Percentiles rank a stretch among this genome's conserved stretches.
Evolutionary conservation across 345 rosid genomes (phyloP).

Genomic region (Murraya koenigii): DNA sequence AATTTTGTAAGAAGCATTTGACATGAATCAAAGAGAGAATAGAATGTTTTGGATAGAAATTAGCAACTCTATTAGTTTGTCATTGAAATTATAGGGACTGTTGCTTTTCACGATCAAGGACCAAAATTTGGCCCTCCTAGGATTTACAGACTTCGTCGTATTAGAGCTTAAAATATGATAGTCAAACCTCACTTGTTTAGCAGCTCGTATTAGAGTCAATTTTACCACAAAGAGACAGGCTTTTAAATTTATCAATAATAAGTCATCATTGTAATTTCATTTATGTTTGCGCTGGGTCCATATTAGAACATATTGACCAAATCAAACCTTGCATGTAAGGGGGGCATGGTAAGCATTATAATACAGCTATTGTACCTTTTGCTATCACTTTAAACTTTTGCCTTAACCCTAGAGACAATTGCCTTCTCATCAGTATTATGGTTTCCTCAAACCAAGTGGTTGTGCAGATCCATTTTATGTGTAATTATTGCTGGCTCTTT

Average conservation of each 20-base stretch:
- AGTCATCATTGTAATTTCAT: background rate
- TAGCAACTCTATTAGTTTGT: background rate
- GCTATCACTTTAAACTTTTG: no score
- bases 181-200: background rate
- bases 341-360: background rate
- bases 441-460: background rate
- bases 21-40: no score
- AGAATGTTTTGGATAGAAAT: background rate
- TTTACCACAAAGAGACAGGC: background rate
- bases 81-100: background rate
- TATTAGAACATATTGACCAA: background rate
- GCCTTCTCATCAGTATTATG: background rate
- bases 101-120: background rate
- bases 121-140: background rate
- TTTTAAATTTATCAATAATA: background rate
- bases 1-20: background rate
- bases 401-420: background rate
- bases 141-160: background rate
- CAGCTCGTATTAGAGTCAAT: background rate
- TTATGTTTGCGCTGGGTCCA: background rate
- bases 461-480: background rate
- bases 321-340: no score
- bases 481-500: background rate
- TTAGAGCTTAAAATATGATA: background rate
- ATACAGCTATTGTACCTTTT: background rate